phyloP scores from a whole-genome alignment of 2,329 filamentous ascomycete species.

The Elsinoe necatrix region DNA sequence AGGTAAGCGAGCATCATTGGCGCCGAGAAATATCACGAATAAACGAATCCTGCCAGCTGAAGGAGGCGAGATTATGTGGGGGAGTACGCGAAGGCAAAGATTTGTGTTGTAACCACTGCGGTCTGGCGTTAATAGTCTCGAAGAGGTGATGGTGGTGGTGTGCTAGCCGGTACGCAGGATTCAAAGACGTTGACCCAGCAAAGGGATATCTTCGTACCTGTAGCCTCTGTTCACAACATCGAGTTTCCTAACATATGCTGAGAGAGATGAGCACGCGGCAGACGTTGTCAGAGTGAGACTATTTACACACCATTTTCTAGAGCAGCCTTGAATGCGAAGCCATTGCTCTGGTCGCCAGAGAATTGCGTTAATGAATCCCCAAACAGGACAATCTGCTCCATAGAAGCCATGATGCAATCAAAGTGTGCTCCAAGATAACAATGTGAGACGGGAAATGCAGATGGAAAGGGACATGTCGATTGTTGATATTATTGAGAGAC shows the following conservation, averaged over 20 bases:
- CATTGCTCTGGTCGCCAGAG: slow-evolving; percentile 51
- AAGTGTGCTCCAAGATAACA: background rate
- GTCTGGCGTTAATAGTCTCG: background rate
- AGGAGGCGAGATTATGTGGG: slow-evolving; percentile 62
- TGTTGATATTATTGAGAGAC: background rate
- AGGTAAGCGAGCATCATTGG: slow-evolving; percentile 75
- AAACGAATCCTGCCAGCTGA: slow-evolving; percentile 55
- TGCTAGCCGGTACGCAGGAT: background rate
- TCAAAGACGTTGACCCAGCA: slow-evolving; percentile 11
- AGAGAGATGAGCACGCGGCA: slow-evolving; percentile 9
- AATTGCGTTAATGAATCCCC: slow-evolving; percentile 82
- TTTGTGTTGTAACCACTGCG: slow-evolving; percentile 69
- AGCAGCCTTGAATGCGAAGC: slow-evolving; percentile 66
- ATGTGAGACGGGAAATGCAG: no score
- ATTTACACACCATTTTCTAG: slow-evolving; percentile 56
- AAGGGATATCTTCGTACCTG: slow-evolving; percentile 37
- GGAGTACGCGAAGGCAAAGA: slow-evolving; percentile 61
- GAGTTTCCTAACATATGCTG: slow-evolving; percentile 66
- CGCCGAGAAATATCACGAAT: slow-evolving; percentile 71
- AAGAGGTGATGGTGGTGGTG: slow-evolving; percentile 1
- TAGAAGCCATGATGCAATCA: slow-evolving; percentile 24
- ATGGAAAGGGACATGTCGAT: background rate
- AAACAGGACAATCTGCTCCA: slow-evolving; percentile 61
- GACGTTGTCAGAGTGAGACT: background rate
- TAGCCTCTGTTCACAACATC: slow-evolving; percentile 87